A percentile compares a stretch with the other conserved stretches of the same genome.
Conservation (phyloP, 108 stramenopile genomes). For the Skeletonema menzelii region DNA sequence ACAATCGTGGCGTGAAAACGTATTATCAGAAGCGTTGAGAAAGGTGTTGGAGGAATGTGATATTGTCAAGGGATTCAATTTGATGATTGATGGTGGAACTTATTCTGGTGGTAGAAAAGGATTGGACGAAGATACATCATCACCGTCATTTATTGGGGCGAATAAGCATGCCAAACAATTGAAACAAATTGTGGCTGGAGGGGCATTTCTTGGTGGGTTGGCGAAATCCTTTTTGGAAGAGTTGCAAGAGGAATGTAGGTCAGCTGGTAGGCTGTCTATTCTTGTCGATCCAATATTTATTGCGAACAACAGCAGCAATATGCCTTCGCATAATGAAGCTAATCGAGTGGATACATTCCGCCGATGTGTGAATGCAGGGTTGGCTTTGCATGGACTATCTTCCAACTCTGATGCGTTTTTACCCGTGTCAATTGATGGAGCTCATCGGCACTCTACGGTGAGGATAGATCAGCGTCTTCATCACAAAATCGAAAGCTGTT, state of each 20-base stretch:
- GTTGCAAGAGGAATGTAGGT: slow-evolving; percentile 68
- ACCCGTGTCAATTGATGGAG: slow-evolving; percentile 50
- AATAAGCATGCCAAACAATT: slow-evolving; percentile 14
- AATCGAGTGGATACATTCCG: slow-evolving; percentile 56
- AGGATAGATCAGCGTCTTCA: background rate
- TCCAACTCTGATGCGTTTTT: slow-evolving; percentile 61
- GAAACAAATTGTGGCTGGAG: slow-evolving; percentile 17
- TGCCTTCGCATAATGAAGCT: background rate
- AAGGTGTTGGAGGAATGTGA: slow-evolving; percentile 72
- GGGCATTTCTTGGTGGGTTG: slow-evolving; percentile 64
- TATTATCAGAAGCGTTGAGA: slow-evolving; percentile 57
- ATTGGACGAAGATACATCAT: background rate
- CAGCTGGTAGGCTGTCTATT: slow-evolving; percentile 54
- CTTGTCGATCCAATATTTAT: slow-evolving; percentile 21
- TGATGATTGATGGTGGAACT: slow-evolving; percentile 54
- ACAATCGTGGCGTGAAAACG: slow-evolving; percentile 47
- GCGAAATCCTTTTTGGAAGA: slow-evolving; percentile 68
- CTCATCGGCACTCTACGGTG: slow-evolving; percentile 21
- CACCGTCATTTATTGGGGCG: background rate
- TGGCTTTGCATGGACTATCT: slow-evolving; percentile 62
- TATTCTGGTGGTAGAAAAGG: background rate
- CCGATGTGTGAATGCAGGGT: slow-evolving; percentile 47
- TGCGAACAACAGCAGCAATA: background rate
- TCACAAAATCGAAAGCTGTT: slow-evolving; percentile 44
- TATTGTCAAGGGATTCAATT: slow-evolving; percentile 57